Conservation (phyloP, 73 alveolate genomes). For the Paramecium pentaurelia region DNA sequence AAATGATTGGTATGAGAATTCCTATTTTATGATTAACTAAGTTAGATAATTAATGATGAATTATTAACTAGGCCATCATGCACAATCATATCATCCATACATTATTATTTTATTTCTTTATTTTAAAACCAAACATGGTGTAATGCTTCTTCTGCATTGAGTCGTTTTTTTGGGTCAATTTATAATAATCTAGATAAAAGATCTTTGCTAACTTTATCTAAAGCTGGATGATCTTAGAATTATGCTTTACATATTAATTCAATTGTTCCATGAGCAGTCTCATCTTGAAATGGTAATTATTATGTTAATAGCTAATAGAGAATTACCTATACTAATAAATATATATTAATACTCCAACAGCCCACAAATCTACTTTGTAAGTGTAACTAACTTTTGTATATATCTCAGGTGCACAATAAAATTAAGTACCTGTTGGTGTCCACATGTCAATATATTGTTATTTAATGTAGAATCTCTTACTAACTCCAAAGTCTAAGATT, state of each 20-base stretch:
- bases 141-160: background rate
- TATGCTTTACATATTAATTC: conserved; percentile 20
- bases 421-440: conserved; percentile 54
- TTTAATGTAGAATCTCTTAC: background rate
- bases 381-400: conserved; percentile 5
- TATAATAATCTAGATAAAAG: background rate
- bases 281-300: conserved; percentile 64
- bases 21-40: conserved; percentile 16
- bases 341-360: conserved; percentile 3
- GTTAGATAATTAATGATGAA: background rate
- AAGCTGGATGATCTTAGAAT: background rate
- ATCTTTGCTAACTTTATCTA: conserved; percentile 8
- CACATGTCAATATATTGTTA: background rate
- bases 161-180: conserved; percentile 22
- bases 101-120: background rate
- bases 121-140: background rate
- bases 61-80: conserved; percentile 31
- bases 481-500: conserved; percentile 27
- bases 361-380: conserved; percentile 50
- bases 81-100: conserved; percentile 37
- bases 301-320: conserved; percentile 42
- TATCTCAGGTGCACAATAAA: conserved; percentile 58
- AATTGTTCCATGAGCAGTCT: conserved; percentile 36
- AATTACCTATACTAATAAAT: background rate
- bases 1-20: background rate